Conservation (phyloP, 169 alveolate species). For the Blepharisma undulans region DNA sequence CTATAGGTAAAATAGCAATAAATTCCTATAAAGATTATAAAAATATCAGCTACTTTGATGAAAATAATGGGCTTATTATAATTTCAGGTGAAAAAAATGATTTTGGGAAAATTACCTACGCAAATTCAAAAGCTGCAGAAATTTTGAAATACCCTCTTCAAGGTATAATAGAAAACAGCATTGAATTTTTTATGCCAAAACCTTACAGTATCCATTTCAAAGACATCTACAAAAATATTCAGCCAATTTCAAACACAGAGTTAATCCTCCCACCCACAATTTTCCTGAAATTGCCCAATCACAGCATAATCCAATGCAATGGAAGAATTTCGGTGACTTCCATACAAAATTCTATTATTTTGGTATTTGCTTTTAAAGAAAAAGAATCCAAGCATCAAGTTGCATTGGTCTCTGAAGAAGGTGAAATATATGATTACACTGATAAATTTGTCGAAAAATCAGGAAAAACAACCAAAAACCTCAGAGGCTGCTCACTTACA, state of each 20-base stretch:
- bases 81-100: not conserved
- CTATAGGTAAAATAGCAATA: not conserved
- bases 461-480: not conserved
- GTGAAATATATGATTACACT: not conserved
- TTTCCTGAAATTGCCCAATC: not conserved
- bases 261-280: not conserved
- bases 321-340: not conserved
- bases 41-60: conserved; percentile 27
- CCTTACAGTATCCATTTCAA: not conserved
- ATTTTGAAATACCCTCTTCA: not conserved
- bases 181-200: conserved; percentile 7
- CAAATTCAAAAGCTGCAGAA: not conserved
- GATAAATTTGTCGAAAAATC: not conserved
- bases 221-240: not conserved
- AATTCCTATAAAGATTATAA: not conserved
- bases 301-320: not conserved
- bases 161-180: not conserved
- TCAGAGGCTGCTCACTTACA: not conserved
- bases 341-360: not conserved
- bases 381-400: not conserved
- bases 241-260: not conserved
- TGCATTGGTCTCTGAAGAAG: not conserved
- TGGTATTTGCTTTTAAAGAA: not conserved
- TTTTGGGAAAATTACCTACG: conserved; percentile 13
- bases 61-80: not conserved